Base-by-base conservation (phyloP, 2,329 filamentous ascomycete genomes). In the Didymella pomorum region DNA sequence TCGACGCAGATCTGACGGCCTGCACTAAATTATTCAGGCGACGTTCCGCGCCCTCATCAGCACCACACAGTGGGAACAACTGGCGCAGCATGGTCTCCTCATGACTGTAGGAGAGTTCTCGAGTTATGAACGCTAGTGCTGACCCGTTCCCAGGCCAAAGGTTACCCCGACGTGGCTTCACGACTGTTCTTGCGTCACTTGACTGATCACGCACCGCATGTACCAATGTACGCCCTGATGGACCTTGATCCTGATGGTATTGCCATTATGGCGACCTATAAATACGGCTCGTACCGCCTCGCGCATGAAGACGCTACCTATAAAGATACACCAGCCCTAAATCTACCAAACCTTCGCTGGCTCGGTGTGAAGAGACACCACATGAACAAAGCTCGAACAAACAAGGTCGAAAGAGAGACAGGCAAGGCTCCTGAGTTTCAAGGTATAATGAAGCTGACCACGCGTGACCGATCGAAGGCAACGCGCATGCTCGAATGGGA, bases 171-270 rank as follows among this genome's bases (percentile, higher is more conserved):
- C 66, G 79, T 94, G 46, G 82, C 84, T 1, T 92, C 90, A 0
- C 82, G 89, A 8, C 81, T 82, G 16, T 88, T 94, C 52, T 77
- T 94, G 1, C 81, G 82, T 41, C 35, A 72, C 66, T 0, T 74
- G 73, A 9, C 79, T 78, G 20, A 83, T 29, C 52, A 65, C 5
- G 63, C 55, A 12, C 66, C 71, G 12, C 64, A 74, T 8, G 76
- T 79, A 14, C 84, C 86, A 2, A 84, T 91, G 7, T 82, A 86
- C 51, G 85, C 82, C 0, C 78, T 95, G 0, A 83, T 91, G 1
- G 92, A 96, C 68, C 91, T 86, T 58, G 91, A 95, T 65, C 90
- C 91, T 0, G 86, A 94, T 62, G 91, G 92, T 0, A 76, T 94
- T 26, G 84, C 84, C 2, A 95, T 96, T 39, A 79, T 92, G 63